Percentiles rank a stretch among this genome's conserved stretches.
Conservation (phyloP, 345 rosid genomes). For the Rhizophora mangle region DNA sequence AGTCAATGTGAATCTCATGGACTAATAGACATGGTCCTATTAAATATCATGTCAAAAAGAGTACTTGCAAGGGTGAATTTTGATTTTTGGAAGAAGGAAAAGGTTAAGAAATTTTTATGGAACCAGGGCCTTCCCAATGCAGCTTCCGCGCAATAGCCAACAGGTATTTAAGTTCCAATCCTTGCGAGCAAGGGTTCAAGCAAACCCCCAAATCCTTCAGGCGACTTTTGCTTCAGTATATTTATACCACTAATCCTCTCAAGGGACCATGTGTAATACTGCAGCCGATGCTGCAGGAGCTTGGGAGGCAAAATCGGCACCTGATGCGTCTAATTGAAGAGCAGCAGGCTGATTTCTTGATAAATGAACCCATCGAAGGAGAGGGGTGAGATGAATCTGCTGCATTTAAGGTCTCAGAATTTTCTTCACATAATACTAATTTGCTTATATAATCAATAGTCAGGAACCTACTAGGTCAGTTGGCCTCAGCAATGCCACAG, state of each 20-base stretch:
- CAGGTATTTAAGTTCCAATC: conserved; percentile 45
- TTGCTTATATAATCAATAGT: conserved; percentile 7
- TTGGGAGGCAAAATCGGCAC: conserved; percentile 89
- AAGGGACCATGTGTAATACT: neutral
- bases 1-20: too few species aligned
- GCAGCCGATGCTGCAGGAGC: conserved; percentile 94
- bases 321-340: conserved; percentile 80
- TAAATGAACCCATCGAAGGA: conserved; percentile 82
- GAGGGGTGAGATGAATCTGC: conserved; percentile 55
- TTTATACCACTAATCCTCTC: neutral
- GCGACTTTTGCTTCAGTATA: conserved; percentile 9
- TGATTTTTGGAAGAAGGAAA: too few species aligned
- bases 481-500: conserved; percentile 77
- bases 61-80: too few species aligned
- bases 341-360: conserved; percentile 82
- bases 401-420: neutral
- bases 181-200: conserved; percentile 43
- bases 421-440: neutral
- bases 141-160: conserved; percentile 26
- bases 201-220: conserved; percentile 46
- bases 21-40: too few species aligned
- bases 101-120: neutral
- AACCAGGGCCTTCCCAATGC: conserved; percentile 22
- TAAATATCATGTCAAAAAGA: too few species aligned
- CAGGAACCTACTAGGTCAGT: conserved; percentile 59